Evolutionary conservation across 345 rosid genomes (phyloP).

Genomic region (Isatis tinctoria): DNA sequence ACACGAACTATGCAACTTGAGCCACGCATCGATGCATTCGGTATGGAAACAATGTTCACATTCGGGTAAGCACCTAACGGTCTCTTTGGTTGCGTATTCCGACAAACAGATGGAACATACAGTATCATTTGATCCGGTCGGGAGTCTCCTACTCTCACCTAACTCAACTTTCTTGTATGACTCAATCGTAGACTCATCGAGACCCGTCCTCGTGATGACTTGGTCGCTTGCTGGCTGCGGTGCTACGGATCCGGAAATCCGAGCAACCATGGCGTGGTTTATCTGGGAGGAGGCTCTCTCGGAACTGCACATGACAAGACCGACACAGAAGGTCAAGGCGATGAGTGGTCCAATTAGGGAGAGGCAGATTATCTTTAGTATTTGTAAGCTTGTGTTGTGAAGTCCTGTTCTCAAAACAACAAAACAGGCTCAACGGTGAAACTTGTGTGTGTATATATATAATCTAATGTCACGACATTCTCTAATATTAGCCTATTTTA

Average conservation of each 20-base stretch:
- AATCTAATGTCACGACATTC: slow-evolving; percentile 2
- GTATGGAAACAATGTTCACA: slow-evolving; percentile 75
- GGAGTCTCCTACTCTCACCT: slow-evolving; percentile 62
- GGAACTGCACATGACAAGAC: slow-evolving; percentile 27
- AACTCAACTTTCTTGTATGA: slow-evolving; percentile 62
- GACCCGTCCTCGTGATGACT: slow-evolving; percentile 34
- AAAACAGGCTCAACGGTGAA: slow-evolving; percentile 10
- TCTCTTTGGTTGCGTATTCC: slow-evolving; percentile 52
- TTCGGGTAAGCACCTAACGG: slow-evolving; percentile 54
- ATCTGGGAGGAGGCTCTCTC: neutral
- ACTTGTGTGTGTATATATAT: neutral
- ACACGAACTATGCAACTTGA: slow-evolving; percentile 51
- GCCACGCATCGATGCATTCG: slow-evolving; percentile 73
- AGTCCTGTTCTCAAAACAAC: slow-evolving; percentile 25
- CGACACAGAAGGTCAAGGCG: slow-evolving; percentile 33
- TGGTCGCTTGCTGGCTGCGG: slow-evolving; percentile 24
- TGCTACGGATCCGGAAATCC: slow-evolving; percentile 19
- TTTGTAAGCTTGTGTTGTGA: slow-evolving; percentile 27
- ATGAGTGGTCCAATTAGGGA: slow-evolving; percentile 46
- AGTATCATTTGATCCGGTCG: slow-evolving; percentile 45
- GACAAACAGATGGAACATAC: slow-evolving; percentile 68
- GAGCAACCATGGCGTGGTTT: neutral
- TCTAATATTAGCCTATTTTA: slow-evolving; percentile 5
- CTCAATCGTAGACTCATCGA: slow-evolving; percentile 64
- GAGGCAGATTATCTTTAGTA: slow-evolving; percentile 44